phyloP scores from a whole-genome alignment of 140 eudicot genomes.

The Stevia rebaudiana region DNA sequence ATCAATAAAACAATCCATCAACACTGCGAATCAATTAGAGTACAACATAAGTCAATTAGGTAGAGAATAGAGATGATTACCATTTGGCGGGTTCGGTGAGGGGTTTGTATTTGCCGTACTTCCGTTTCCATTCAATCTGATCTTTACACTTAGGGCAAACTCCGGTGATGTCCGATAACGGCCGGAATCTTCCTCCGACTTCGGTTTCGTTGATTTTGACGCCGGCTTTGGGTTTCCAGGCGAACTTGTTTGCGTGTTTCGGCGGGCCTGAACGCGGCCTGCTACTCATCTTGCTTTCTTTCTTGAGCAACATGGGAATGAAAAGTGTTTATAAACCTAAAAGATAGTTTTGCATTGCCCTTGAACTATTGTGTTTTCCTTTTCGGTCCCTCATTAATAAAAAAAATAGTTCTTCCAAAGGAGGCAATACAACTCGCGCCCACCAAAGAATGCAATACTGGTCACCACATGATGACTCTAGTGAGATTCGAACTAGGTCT shows the following conservation, averaged over 20 bases:
- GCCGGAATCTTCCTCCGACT: slow-evolving; percentile 84
- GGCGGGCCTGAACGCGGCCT: slow-evolving; percentile 70
- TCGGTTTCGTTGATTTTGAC: slow-evolving; percentile 87
- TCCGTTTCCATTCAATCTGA: slow-evolving; percentile 95
- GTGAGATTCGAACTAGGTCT: no score
- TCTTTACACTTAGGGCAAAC: slow-evolving; percentile 79
- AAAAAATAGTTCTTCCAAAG: no score
- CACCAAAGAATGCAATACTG: no score
- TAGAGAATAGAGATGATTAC: slow-evolving; percentile 28
- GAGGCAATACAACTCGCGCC: no score
- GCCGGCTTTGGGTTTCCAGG: slow-evolving; percentile 93
- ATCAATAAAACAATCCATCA: slow-evolving; percentile 2
- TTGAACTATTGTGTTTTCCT: neutral
- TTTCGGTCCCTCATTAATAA: neutral
- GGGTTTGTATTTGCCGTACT: slow-evolving; percentile 90
- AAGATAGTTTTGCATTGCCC: neutral
- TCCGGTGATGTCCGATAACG: slow-evolving; percentile 73
- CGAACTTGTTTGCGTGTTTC: slow-evolving; percentile 79
- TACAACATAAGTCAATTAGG: no score
- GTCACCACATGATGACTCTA: no score
- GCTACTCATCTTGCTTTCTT: slow-evolving; percentile 37
- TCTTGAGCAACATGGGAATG: neutral
- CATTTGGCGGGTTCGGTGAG: slow-evolving; percentile 87
- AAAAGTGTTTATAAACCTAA: slow-evolving; percentile 17
- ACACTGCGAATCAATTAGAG: neutral